These are phyloP conservation scores for Colletotrichum somersetense DNA, from an alignment of 2,329 filamentous ascomycete genomes.

Conservation along the genomic window DNA sequence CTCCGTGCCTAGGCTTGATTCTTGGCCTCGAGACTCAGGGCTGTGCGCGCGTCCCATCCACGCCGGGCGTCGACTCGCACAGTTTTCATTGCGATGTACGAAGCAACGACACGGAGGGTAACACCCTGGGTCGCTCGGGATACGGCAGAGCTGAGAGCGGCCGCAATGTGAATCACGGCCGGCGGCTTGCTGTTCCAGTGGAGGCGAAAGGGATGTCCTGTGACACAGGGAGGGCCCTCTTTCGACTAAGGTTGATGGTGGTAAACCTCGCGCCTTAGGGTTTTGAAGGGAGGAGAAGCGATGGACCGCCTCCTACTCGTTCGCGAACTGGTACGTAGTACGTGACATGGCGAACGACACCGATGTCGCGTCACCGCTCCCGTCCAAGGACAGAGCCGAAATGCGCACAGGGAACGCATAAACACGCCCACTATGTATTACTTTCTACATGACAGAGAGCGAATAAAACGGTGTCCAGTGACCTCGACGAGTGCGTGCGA, in stretches of 20 bases:
- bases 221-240: neutral
- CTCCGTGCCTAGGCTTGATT: constrained; percentile 1
- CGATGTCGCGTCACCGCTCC: neutral
- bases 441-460: neutral
- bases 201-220: neutral
- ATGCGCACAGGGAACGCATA: neutral
- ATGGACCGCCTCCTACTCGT: neutral
- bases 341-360: neutral
- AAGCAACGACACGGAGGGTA: too few relatives aligned
- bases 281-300: neutral
- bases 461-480: neutral
- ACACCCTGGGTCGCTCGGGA: neutral
- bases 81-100: neutral
- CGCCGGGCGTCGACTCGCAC: neutral
- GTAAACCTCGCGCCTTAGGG: too few relatives aligned
- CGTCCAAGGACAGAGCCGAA: neutral
- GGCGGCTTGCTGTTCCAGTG: neutral
- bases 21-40: constrained; percentile 1
- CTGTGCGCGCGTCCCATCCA: neutral
- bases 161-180: neutral
- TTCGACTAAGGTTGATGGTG: neutral
- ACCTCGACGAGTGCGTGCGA: neutral
- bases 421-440: neutral
- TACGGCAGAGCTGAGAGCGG: too few relatives aligned
- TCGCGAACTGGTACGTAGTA: neutral